Evolutionary conservation across 2,329 filamentous ascomycete genomes (phyloP).

Genomic region (Clonostachys rhizophaga): DNA sequence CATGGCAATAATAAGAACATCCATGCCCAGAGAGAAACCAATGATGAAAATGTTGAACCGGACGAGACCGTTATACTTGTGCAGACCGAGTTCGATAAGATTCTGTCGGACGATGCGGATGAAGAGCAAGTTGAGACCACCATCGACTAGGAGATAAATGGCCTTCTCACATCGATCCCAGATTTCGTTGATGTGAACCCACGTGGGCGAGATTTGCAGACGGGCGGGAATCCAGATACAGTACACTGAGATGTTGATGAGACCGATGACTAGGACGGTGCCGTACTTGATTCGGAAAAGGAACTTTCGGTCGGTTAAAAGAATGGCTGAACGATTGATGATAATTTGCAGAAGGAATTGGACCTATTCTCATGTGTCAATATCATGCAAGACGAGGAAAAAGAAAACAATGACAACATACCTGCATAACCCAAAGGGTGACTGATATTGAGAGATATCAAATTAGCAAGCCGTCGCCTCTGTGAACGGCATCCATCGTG

Average conservation of each 20-base stretch:
- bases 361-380: constrained; percentile 9
- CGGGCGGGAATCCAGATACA: constrained; percentile 50
- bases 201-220: constrained; percentile 31
- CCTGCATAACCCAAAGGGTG: constrained; percentile 30
- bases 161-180: constrained; percentile 50
- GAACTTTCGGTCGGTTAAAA: constrained; percentile 31
- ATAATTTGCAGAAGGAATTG: constrained; percentile 50
- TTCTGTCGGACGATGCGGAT: constrained; percentile 35
- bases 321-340: constrained; percentile 43
- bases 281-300: constrained; percentile 34
- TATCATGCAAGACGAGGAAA: too few relatives aligned
- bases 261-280: constrained; percentile 34
- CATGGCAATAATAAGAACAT: constrained; percentile 15
- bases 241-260: constrained; percentile 47
- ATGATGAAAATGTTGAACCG: constrained; percentile 19
- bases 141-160: constrained; percentile 44
- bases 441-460: too few relatives aligned
- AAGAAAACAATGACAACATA: too few relatives aligned
- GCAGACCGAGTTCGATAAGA: constrained; percentile 38
- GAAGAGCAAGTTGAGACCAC: constrained; percentile 42
- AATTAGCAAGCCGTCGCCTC: too few relatives aligned
- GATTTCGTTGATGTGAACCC: constrained; percentile 37
- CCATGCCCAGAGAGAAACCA: constrained; percentile 14
- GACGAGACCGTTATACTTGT: constrained; percentile 41
- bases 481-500: too few relatives aligned